phyloP scores from a whole-genome alignment of 1,284 basidiomycete genomes.

The Pholiota adiposa region DNA sequence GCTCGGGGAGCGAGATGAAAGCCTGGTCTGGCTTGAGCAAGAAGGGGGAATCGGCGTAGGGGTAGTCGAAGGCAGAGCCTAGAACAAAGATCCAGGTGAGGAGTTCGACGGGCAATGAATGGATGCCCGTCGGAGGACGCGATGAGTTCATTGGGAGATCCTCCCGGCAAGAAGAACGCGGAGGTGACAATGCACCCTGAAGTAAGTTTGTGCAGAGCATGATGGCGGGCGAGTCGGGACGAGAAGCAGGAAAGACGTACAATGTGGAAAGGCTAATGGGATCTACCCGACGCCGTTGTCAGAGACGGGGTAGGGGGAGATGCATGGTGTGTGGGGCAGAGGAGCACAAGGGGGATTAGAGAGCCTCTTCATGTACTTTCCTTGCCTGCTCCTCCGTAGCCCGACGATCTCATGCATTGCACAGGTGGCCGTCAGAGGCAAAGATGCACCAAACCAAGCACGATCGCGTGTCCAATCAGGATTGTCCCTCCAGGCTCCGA shows the following conservation, averaged over 20 bases:
- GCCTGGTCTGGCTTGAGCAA: slow-evolving; percentile 53
- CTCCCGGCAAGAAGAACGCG: slow-evolving; percentile 18
- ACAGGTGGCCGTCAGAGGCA: slow-evolving; percentile 23
- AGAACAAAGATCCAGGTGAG: slow-evolving; percentile 56
- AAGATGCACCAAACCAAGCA: slow-evolving; percentile 19
- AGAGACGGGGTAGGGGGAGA: slow-evolving; percentile 10
- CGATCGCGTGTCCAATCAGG: slow-evolving; percentile 23
- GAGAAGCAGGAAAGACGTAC: slow-evolving; percentile 22
- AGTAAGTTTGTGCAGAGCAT: slow-evolving; percentile 20
- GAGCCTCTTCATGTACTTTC: slow-evolving; percentile 17
- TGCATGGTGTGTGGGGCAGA: slow-evolving; percentile 7
- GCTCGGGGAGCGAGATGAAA: slow-evolving; percentile 43
- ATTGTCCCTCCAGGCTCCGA: slow-evolving; percentile 22
- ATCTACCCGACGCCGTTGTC: slow-evolving; percentile 6
- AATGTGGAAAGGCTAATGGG: slow-evolving; percentile 17
- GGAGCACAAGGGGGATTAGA: slow-evolving; percentile 16
- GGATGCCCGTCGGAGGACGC: slow-evolving; percentile 35
- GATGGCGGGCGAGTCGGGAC: slow-evolving; percentile 16
- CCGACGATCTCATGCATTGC: slow-evolving; percentile 29
- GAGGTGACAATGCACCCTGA: slow-evolving; percentile 12
- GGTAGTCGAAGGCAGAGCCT: slow-evolving; percentile 44
- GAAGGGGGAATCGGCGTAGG: slow-evolving; percentile 47
- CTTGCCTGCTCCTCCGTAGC: slow-evolving; percentile 25
- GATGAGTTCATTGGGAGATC: slow-evolving; percentile 11
- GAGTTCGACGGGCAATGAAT: slow-evolving; percentile 59